phyloP scores from a whole-genome alignment of 2,329 filamentous ascomycete species.

The Hypoxylon sp. region DNA sequence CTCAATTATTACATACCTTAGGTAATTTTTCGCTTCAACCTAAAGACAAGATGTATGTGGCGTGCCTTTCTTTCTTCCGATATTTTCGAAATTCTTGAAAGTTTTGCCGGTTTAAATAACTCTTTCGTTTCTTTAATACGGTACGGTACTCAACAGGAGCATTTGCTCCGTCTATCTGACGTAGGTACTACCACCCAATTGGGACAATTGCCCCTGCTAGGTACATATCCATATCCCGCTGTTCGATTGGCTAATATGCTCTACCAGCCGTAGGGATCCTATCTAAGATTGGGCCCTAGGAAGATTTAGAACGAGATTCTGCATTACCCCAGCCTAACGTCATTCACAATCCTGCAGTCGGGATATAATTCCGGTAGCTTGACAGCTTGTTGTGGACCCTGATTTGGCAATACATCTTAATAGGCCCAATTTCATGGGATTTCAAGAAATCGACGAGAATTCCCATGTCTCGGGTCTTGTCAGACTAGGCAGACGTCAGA shows the following conservation, averaged over 20 bases:
- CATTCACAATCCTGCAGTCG: slow-evolving; percentile 11
- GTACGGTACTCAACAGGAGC: slow-evolving; percentile 19
- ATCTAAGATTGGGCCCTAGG: slow-evolving; percentile 15
- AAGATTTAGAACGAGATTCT: slow-evolving; percentile 19
- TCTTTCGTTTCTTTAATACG: neutral
- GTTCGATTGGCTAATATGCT: slow-evolving; percentile 31
- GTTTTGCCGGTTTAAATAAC: neutral
- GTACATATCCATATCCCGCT: neutral
- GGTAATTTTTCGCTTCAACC: neutral
- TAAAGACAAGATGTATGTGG: too few species aligned
- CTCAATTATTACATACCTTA: too few species aligned
- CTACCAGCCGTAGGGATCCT: slow-evolving; percentile 32
- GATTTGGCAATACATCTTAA: slow-evolving; percentile 5
- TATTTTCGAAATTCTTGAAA: neutral
- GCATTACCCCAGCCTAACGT: slow-evolving; percentile 23
- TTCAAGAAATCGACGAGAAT: slow-evolving; percentile 34
- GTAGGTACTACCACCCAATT: slow-evolving; percentile 4
- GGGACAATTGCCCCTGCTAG: slow-evolving; percentile 13
- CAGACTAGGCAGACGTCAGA: slow-evolving; percentile 40
- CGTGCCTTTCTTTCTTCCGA: neutral
- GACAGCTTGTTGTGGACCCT: slow-evolving; percentile 4
- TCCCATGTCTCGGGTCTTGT: slow-evolving; percentile 35
- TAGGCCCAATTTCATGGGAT: slow-evolving; percentile 25
- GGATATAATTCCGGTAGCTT: slow-evolving; percentile 7
- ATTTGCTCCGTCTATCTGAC: slow-evolving; percentile 34